These are phyloP conservation scores for Tanacetum coccineum DNA, from an alignment of 129 eudicot species.

Conservation along the genomic window DNA sequence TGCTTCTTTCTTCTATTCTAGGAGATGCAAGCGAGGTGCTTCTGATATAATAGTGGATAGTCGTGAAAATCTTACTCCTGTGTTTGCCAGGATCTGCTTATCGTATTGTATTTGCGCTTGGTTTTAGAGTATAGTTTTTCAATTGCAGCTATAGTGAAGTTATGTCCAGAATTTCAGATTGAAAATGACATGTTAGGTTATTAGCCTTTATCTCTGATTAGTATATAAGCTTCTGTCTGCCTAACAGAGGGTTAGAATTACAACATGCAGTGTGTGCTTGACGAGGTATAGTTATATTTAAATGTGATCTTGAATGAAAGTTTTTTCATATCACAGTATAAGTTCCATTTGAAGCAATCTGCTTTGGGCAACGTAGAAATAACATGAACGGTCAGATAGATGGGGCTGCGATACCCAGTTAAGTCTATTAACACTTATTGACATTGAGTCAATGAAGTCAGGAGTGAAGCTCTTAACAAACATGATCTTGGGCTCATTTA, in stretches of 20 bases:
- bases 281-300: neutral
- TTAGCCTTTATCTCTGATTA: neutral
- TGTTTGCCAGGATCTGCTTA: neutral
- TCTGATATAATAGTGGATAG: neutral
- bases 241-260: neutral
- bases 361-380: too few relatives aligned
- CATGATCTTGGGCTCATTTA: too few relatives aligned
- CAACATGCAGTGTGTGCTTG: neutral
- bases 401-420: too few relatives aligned
- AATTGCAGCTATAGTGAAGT: neutral
- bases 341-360: slow-evolving; percentile 4
- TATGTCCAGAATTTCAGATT: neutral
- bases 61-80: neutral
- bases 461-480: too few relatives aligned
- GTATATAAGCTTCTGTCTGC: too few relatives aligned
- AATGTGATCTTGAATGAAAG: neutral
- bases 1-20: too few relatives aligned
- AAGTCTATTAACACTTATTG: too few relatives aligned
- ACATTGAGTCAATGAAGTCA: too few relatives aligned
- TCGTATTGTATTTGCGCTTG: neutral
- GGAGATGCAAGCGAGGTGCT: too few relatives aligned
- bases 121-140: neutral
- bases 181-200: neutral
- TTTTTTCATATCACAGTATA: neutral
- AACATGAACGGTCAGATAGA: too few relatives aligned